A percentile compares a stretch with the other conserved stretches of the same genome.
Conservation (phyloP, 2,329 filamentous ascomycete genomes). For the Didymella keratinophila region DNA sequence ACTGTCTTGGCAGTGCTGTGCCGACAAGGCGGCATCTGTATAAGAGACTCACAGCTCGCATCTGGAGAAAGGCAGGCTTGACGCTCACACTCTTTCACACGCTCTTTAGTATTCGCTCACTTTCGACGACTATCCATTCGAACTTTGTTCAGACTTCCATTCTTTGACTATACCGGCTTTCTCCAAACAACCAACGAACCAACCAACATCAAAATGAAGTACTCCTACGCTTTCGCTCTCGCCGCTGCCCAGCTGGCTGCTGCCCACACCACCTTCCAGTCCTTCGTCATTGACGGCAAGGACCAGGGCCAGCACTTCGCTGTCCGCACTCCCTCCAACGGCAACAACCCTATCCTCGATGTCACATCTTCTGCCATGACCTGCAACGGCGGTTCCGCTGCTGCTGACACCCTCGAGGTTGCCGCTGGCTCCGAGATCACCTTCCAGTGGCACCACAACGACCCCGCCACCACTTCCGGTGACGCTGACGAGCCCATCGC, state of each 20-base stretch:
- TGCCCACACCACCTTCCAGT: conserved; percentile 50
- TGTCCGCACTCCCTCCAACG: conserved; percentile 55
- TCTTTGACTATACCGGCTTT: conserved; percentile 33
- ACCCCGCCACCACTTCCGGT: conserved; percentile 21
- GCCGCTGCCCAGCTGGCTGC: conserved; percentile 46
- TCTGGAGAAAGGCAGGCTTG: conserved; percentile 39
- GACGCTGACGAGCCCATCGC: conserved; percentile 62
- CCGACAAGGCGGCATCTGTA: conserved; percentile 31
- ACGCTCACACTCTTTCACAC: conserved; percentile 45
- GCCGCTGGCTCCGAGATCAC: conserved; percentile 57
- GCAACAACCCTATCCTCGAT: conserved; percentile 50
- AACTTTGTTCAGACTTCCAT: conserved; percentile 31
- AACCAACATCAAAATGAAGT: conserved; percentile 45
- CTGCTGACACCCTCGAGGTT: conserved; percentile 55
- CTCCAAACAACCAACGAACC: conserved; percentile 27
- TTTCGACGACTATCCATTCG: conserved; percentile 40
- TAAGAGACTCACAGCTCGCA: conserved; percentile 31
- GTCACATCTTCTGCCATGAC: conserved; percentile 47
- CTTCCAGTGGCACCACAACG: conserved; percentile 62
- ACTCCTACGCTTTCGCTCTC: conserved; percentile 41
- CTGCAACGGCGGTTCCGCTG: conserved; percentile 47
- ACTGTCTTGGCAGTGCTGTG: conserved; percentile 25
- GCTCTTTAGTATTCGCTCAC: conserved; percentile 41
- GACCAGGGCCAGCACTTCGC: conserved; percentile 47
- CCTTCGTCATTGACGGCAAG: conserved; percentile 53